Evolutionary conservation across 2,329 filamentous ascomycete genomes (phyloP), one percentile per base, ranked within the genome.

Genomic region (Septoria linicola): DNA sequence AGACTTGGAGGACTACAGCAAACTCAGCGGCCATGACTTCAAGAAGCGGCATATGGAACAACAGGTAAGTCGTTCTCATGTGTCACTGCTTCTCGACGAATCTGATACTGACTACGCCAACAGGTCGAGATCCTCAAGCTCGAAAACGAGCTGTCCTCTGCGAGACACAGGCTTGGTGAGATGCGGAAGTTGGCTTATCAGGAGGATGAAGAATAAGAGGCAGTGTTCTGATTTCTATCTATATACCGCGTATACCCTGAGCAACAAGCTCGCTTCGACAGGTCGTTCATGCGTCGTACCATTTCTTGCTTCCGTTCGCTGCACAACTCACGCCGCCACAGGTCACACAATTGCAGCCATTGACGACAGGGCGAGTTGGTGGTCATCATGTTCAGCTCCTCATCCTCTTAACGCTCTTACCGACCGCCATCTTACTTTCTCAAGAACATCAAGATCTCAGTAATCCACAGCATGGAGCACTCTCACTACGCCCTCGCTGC

Each of bases 31-130:
- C 25, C 92, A 96, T 72, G 93, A 99, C 75, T 97, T 99, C 79
- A 99, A 99, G 80, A 90, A 96, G 44, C 82, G 87, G 63, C 91
- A 99, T 76, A 99, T 99, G 93, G 93, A 99, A 76, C 93, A 99
- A 69, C 93, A 99, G 88, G 91, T 96, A 79, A 64, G 80, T 79
- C 37, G 41, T 27, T n/a, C 14, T 13, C 5, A 4, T 10, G 10
- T 39, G 36, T 19, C 41, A 31, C 14, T 31, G 17, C 4, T 8
- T 20, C 46, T 47, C 51, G 3, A 55, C 32, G 19, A 34, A 47
- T 32, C 39, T 14, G n/a, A 4, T 31, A 31, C 44, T 48, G 13
- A 48, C n/a, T 17, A 40, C 14, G 27, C 7, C 36, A 61, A 58
- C 66, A 96, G 90, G 93, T 99, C 68, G 91, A 99, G 73, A 99